phyloP scores from a whole-genome alignment of 192 early-diverging fungal genomes.

The Radiomyces spectabilis region DNA sequence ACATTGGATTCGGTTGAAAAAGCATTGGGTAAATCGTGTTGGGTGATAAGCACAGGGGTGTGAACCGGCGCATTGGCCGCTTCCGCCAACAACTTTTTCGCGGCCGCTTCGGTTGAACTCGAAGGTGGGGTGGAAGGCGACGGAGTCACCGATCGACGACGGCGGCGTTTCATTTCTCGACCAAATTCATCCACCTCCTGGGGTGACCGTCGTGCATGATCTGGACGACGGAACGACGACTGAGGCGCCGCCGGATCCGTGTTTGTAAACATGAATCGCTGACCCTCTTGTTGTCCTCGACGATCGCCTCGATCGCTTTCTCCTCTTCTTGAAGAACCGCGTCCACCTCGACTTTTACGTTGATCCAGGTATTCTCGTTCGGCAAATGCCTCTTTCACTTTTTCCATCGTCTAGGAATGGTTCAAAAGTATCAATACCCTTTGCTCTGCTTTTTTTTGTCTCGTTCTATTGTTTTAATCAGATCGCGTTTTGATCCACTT shows the following conservation, averaged over 20 bases:
- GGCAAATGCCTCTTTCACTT: constrained; percentile 52
- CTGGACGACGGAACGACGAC: constrained; percentile 2
- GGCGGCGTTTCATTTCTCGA: constrained; percentile 9
- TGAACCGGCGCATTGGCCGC: not conserved
- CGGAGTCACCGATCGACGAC: not conserved
- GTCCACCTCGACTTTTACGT: constrained; percentile 13
- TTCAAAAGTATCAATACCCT: not conserved
- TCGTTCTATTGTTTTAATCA: not conserved
- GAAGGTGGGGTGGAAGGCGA: constrained; percentile 1
- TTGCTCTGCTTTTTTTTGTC: not conserved
- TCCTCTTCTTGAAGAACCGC: constrained; percentile 1
- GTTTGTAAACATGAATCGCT: constrained; percentile 25
- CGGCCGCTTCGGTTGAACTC: not conserved
- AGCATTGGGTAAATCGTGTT: constrained; percentile 6
- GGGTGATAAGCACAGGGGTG: constrained; percentile 11
- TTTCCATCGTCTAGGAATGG: constrained; percentile 35
- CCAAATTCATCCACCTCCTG: constrained; percentile 29
- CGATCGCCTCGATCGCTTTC: constrained; percentile 10
- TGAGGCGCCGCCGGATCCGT: not conserved
- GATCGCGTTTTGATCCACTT: constrained; percentile 14
- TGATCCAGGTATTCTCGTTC: constrained; percentile 59
- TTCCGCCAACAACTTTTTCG: not conserved
- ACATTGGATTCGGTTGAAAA: constrained; percentile 25
- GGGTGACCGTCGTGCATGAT: constrained; percentile 2
- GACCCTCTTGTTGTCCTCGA: not conserved